Evolutionary conservation across 2,329 filamentous ascomycete genomes (phyloP).

Genomic region (Neophaeococcomyces aloes): DNA sequence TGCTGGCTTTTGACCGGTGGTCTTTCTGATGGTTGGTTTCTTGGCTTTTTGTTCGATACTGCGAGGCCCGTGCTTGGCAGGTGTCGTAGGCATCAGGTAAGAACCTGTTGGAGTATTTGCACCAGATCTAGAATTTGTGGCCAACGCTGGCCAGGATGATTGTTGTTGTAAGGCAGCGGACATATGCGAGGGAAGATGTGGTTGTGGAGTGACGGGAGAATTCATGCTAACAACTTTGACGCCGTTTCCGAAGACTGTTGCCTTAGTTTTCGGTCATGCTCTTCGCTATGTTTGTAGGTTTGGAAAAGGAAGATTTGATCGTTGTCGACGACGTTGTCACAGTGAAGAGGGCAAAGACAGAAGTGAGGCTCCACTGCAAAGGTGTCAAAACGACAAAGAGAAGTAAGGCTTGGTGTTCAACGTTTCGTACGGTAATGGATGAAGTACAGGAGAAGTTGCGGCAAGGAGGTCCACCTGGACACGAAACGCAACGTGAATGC

Average conservation of each 20-base stretch:
- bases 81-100: slow-evolving; percentile 84
- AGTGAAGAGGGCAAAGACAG: background rate
- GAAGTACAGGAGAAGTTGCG: background rate
- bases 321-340: background rate
- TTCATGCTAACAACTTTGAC: slow-evolving; percentile 4
- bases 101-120: slow-evolving; percentile 18
- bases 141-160: background rate
- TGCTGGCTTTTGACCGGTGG: slow-evolving; percentile 70
- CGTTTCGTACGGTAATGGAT: background rate
- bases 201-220: slow-evolving; percentile 9
- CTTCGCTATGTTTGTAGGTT: background rate
- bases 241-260: background rate
- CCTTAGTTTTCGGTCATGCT: slow-evolving; percentile 1
- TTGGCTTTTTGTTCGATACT: slow-evolving; percentile 3
- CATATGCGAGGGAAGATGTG: slow-evolving; percentile 7
- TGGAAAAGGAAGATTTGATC: background rate
- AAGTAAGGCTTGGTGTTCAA: background rate
- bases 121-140: slow-evolving; percentile 11
- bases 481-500: background rate
- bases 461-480: background rate
- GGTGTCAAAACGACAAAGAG: background rate
- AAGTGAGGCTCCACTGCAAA: slow-evolving; percentile 4
- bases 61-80: slow-evolving; percentile 64
- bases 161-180: slow-evolving; percentile 3
- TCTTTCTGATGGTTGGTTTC: slow-evolving; percentile 64